Base-by-base conservation (phyloP, 2,329 filamentous ascomycete species). In the Fusarium secorum region DNA sequence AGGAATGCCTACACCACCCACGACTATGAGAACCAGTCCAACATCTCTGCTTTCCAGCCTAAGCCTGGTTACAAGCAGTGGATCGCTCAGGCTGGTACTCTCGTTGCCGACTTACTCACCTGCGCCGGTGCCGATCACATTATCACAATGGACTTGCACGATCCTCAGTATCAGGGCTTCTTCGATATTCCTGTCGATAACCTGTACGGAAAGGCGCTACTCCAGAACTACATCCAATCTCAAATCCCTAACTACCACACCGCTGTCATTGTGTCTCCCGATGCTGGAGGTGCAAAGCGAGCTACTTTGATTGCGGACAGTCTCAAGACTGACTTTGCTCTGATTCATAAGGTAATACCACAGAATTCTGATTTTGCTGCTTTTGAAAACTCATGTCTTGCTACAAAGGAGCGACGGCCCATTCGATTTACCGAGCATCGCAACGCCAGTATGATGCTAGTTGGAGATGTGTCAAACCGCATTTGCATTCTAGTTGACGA, bases 171-270 rank as follows among this genome's bases (percentile, higher is more conserved):
- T 78, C 96, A 99, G 82, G 96, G 96, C 58, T 99, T 98, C 86
- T 98, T 99, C 79, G 95, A 99, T 78, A 97, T 98, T 64, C 96
- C 96, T 5, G 96, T 99, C 61, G 96, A 99, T 83, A 99, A 99
- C 80, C 87, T 99, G 22, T 98, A 98, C 83, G 95, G 91, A 61
- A 90, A 93, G 75, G 91, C 92, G 53, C 83, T 95, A 54, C 85
- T 92, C 58, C 89, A 91, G 78, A 87, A 87, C 68, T 92, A 91
- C 78, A 91, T 92, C 75, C 91, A 94, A 79, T 90, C 92, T 78
- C 89, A 94, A 76, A 96, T 97, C 66, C 91, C 93, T 52, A 91
- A 95, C 78, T 95, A 91, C 82, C 91, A 91, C 80, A 89, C 95
- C 63, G 93, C 93, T 39, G 94, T 99, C 48, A 92, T 99, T 78